These are phyloP conservation scores for Mortierella sp. DNA, from an alignment of 371 early-diverging fungal genomes.

Conservation along the genomic window DNA sequence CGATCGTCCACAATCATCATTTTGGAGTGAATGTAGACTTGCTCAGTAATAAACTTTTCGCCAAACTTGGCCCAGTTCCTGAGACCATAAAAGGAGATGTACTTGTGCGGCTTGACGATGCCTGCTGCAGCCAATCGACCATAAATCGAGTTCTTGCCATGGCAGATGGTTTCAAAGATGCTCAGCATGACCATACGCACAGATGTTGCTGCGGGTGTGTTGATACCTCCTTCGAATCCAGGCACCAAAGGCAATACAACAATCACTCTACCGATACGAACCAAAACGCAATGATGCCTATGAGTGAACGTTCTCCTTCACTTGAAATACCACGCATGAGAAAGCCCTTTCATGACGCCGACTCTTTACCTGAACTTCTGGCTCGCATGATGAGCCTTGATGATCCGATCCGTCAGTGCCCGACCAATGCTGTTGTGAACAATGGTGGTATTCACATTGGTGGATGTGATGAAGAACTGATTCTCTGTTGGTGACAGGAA, in stretches of 20 bases:
- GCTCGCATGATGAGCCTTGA: constrained; percentile 76
- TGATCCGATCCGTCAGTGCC: constrained; percentile 85
- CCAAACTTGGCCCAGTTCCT: constrained; percentile 68
- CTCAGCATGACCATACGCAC: constrained; percentile 85
- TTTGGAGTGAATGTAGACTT: constrained; percentile 93
- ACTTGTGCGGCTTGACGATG: constrained; percentile 73
- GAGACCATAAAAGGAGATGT: constrained; percentile 84
- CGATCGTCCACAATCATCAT: constrained; percentile 93
- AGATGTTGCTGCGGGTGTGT: constrained; percentile 80
- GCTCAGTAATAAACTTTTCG: constrained; percentile 77
- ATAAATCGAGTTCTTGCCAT: constrained; percentile 81
- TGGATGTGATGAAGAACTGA: constrained; percentile 43
- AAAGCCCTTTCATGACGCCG: no score
- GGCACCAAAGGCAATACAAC: constrained; percentile 93
- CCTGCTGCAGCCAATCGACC: constrained; percentile 72
- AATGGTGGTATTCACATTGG: constrained; percentile 69
- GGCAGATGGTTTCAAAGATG: constrained; percentile 84
- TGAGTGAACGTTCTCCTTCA: neutral
- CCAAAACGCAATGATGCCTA: neutral
- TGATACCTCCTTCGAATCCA: constrained; percentile 88
- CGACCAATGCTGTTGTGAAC: constrained; percentile 75
- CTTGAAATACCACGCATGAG: no score
- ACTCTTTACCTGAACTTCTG: constrained; percentile 74
- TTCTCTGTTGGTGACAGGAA: constrained; percentile 19
- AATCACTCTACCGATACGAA: constrained; percentile 64